Base-by-base conservation (phyloP, 164 flowering plant species). In the Warburgia ugandensis region DNA sequence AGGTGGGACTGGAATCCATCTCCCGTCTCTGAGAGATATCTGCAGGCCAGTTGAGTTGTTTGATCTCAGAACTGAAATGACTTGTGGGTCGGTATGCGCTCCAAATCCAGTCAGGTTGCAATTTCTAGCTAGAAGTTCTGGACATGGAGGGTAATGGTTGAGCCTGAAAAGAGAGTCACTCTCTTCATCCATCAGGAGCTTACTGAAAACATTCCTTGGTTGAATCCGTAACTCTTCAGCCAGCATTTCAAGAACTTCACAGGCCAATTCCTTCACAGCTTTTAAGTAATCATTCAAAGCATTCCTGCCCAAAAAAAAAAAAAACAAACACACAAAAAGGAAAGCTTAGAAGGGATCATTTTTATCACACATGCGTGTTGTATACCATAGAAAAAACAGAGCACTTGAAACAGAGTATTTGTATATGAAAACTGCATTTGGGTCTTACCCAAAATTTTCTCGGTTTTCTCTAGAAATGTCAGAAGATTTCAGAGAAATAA, bases 11-110 rank as follows among this genome's bases (percentile, higher is more conserved):
- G 91, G 62, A 40, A 82, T 74, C 98, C 98, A 92, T 54, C 68
- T 75, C 25, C 89, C 95, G 66, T 92, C 95, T 59, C 25, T 55
- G 28, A 80, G 73, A 42, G 71, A 71, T 44, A 92, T 88, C 71
- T 92, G 83, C 10, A 92, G 79, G 33, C 94, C 98, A 8, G 77
- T 54, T 5, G 83, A 68, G 73, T 70, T 72, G 77, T 87, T 92
- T 22, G 98, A 92, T 65, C 90, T 73, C 21, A 77, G 41, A 2
- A 92, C 75, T 30, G 96, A 88, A 3, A 88, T 75, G 33, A 88
- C 68, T 64, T 92, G 98, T 14, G 98, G 98, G 77, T 88, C 98
- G 14, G 96, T 88, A 65, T 92, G 98, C 56, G 88, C 98, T 47
- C 98, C 96, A 50, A 92, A 88, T 12, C 98, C 96, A 35, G 82